A percentile compares a stretch with the other conserved stretches of the same genome.
phyloP scores from a whole-genome alignment of 192 early-diverging fungal species.

The Polychytrium aggregatum region DNA sequence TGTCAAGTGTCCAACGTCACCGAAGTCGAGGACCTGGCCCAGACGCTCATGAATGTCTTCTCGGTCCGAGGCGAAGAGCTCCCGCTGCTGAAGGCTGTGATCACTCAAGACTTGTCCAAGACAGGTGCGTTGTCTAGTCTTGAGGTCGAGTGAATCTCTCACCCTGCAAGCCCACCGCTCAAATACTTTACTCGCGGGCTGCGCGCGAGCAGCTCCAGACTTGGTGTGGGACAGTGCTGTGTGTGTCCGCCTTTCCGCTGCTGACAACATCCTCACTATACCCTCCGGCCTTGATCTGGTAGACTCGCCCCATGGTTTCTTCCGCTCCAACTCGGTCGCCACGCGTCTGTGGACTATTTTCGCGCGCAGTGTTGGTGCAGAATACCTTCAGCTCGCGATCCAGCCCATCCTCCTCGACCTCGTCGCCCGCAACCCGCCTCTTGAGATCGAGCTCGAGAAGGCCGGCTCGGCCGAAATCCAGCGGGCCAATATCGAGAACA shows the following conservation, averaged over 20 bases:
- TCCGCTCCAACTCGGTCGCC: constrained; percentile 86
- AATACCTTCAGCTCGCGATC: constrained; percentile 71
- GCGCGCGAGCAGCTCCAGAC: background rate
- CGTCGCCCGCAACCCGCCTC: constrained; percentile 44
- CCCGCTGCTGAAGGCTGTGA: constrained; percentile 64
- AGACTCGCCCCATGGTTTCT: constrained; percentile 67
- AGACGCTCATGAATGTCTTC: constrained; percentile 67
- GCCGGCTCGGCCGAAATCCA: constrained; percentile 53
- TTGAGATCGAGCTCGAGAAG: constrained; percentile 81
- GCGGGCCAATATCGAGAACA: constrained; percentile 65
- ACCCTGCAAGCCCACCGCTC: background rate
- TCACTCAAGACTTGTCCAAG: constrained; percentile 73
- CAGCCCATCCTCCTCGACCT: constrained; percentile 69
- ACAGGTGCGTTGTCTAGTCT: constrained; percentile 54
- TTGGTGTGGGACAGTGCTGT: too few species aligned
- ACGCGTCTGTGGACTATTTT: constrained; percentile 77
- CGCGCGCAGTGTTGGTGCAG: constrained; percentile 67
- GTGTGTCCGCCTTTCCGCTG: too few species aligned
- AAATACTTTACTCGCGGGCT: constrained; percentile 1
- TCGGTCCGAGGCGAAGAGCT: constrained; percentile 60
- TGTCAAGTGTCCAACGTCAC: constrained; percentile 74
- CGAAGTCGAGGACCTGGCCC: constrained; percentile 83
- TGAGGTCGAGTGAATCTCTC: background rate
- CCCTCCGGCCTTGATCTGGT: too few species aligned
- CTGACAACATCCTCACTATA: constrained; percentile 1